Conservation (phyloP, 2,329 filamentous ascomycete species). For the Aspergillus fischeri region DNA sequence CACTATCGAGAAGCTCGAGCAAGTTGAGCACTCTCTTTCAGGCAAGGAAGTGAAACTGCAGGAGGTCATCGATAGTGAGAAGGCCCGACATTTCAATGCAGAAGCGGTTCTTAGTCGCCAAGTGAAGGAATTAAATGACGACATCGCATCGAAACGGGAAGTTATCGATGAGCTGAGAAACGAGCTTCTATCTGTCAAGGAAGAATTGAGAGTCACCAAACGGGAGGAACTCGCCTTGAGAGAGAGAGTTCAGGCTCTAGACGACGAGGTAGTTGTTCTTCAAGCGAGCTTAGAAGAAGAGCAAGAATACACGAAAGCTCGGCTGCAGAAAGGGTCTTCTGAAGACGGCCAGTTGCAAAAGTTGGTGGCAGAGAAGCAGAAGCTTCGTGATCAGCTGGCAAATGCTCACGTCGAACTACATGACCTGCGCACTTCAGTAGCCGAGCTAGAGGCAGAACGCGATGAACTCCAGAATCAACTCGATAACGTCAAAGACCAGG, state of each 20-base stretch:
- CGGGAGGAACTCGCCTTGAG: constrained; percentile 59
- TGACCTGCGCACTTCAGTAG: constrained; percentile 53
- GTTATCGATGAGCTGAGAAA: constrained; percentile 61
- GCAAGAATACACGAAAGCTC: constrained; percentile 56
- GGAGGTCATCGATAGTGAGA: constrained; percentile 65
- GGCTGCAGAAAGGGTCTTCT: constrained; percentile 54
- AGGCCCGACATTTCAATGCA: constrained; percentile 67
- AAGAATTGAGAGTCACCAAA: constrained; percentile 66
- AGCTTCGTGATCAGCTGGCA: constrained; percentile 60
- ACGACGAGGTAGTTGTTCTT: constrained; percentile 73
- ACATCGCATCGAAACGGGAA: constrained; percentile 64
- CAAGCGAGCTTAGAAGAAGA: constrained; percentile 64
- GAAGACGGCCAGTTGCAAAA: constrained; percentile 57
- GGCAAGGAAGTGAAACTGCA: constrained; percentile 65
- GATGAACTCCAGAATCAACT: constrained; percentile 63
- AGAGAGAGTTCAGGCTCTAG: constrained; percentile 64
- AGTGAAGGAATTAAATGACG: constrained; percentile 68
- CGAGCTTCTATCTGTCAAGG: constrained; percentile 62
- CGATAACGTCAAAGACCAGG: constrained; percentile 51
- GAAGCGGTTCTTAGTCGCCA: constrained; percentile 68
- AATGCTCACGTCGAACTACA: constrained; percentile 59
- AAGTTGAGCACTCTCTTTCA: constrained; percentile 63
- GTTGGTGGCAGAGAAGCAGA: constrained; percentile 58
- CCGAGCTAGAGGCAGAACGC: constrained; percentile 60
- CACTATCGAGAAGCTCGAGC: constrained; percentile 66